These are phyloP conservation scores for Penicillium steckii DNA, from an alignment of 495 filamentous ascomycete genomes.

Conservation along the genomic window DNA sequence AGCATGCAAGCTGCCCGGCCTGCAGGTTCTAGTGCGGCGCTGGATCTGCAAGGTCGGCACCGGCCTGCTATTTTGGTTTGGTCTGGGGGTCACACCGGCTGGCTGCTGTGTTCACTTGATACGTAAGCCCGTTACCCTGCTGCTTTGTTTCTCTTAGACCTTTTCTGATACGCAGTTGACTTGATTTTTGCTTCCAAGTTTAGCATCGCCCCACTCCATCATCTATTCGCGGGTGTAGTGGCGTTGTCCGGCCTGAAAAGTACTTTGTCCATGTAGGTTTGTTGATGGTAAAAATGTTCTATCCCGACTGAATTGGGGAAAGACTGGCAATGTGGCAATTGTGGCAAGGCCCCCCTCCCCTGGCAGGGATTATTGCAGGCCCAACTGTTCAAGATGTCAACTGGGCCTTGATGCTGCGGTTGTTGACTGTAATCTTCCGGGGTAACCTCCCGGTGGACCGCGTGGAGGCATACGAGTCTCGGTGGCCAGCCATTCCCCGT, in stretches of 20 bases:
- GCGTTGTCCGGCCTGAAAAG: background rate
- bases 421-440: background rate
- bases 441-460: constrained; percentile 16
- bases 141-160: background rate
- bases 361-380: too few relatives aligned
- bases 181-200: background rate
- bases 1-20: background rate
- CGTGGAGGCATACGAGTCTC: constrained; percentile 22
- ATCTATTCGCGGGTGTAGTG: background rate
- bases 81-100: constrained; percentile 21
- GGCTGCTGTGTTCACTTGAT: constrained; percentile 13
- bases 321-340: too few relatives aligned
- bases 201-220: background rate
- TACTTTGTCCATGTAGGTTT: background rate
- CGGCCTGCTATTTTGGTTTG: constrained; percentile 27
- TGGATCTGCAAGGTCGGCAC: constrained; percentile 25
- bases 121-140: constrained; percentile 13
- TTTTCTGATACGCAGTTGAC: background rate
- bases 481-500: background rate
- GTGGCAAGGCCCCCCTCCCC: too few relatives aligned
- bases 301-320: background rate
- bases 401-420: background rate
- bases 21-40: constrained; percentile 12
- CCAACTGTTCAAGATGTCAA: too few relatives aligned
- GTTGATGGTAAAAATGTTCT: too few relatives aligned